These are phyloP conservation scores for Choiromyces venosus DNA, from an alignment of 495 filamentous ascomycete species.

Conservation along the genomic window DNA sequence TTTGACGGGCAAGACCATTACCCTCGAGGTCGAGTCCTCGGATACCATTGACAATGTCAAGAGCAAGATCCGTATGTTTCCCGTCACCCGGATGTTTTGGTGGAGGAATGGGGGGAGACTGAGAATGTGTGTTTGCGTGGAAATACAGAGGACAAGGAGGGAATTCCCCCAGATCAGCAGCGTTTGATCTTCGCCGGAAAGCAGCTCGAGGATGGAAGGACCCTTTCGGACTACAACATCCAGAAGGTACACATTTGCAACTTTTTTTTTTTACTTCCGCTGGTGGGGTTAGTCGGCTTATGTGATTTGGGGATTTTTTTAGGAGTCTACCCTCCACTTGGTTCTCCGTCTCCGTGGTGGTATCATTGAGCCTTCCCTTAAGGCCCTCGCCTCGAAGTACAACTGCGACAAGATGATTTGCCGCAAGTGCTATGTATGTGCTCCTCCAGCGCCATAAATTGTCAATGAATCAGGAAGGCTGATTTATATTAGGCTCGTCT, in stretches of 20 bases:
- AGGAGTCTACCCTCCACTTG: conserved; percentile 98
- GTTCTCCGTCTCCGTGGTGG: conserved; percentile 99
- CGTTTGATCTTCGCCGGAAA: conserved; percentile 99
- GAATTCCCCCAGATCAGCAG: conserved; percentile 98
- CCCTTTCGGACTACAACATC: conserved; percentile 99
- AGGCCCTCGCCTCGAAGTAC: conserved; percentile 97
- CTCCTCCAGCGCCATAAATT: background rate
- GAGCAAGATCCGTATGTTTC: conserved; percentile 59
- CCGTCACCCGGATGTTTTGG: background rate
- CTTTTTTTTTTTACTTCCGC: conserved; percentile 12
- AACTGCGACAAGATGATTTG: conserved; percentile 99
- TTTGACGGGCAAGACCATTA: conserved; percentile 99
- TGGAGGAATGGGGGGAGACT: conserved; percentile 8
- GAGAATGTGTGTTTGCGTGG: conserved; percentile 42
- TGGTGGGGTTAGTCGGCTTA: conserved; percentile 18
- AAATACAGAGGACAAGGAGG: conserved; percentile 97
- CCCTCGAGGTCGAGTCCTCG: conserved; percentile 96
- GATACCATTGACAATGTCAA: conserved; percentile 99
- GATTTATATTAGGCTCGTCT: conserved; percentile 67
- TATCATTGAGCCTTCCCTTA: conserved; percentile 98
- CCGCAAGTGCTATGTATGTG: conserved; percentile 96
- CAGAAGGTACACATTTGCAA: conserved; percentile 70
- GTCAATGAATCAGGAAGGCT: conserved; percentile 10
- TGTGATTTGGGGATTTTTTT: conserved; percentile 28
- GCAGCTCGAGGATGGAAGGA: conserved; percentile 99